Base-by-base conservation (phyloP, 225 moss, liverwort and hornwort genomes). In the Asterella californica region DNA sequence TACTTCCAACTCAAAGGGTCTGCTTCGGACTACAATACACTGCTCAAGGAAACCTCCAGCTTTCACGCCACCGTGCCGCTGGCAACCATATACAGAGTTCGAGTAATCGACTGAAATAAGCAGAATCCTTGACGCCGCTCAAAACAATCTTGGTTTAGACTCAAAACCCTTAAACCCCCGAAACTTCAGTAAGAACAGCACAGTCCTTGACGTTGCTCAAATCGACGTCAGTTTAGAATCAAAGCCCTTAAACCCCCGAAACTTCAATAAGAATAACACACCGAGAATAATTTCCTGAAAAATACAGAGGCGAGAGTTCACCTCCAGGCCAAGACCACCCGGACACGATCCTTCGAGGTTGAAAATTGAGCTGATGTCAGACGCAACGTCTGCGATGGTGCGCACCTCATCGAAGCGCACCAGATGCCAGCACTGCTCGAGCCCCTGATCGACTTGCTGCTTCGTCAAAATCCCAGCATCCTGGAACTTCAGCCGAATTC, bases 401-500 rank as follows among this genome's bases (percentile, higher is more conserved):
- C 62, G 80, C 37, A 80, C 48, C 42, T 88, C 83, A 54, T 79
- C 80, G 27, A 88, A 68, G 14, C 76, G 48, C 70, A 85, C 78
- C 36, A 88, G 57, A 70, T 83, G 82, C 84, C 87, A 88, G 52
- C 87, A 82, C 85, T 85, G 84, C 57, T 47, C 78, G 70, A 88
- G 85, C n/a, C 87, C 87, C 30, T 78, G 78, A 38, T 83, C 71
- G 46, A 85, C 52, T 78, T 88, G 87, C 76, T 81, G 70, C 63
- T 34, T 81, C 17, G 83, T n/a, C 81, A 88, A 62, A 32, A 88
- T 46, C 2, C 75, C 83, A 29, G 76, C 63, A 9, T 88, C 87
- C 76, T 61, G 78, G 46, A 88, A 88, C 76, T 85, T 88, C 57
- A 88, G 60, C 48, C 83, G 80, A 83, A 88, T 79, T 83, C 87